Base-by-base conservation (phyloP, 768 basidiomycete species). In the Amanita exitialis region DNA sequence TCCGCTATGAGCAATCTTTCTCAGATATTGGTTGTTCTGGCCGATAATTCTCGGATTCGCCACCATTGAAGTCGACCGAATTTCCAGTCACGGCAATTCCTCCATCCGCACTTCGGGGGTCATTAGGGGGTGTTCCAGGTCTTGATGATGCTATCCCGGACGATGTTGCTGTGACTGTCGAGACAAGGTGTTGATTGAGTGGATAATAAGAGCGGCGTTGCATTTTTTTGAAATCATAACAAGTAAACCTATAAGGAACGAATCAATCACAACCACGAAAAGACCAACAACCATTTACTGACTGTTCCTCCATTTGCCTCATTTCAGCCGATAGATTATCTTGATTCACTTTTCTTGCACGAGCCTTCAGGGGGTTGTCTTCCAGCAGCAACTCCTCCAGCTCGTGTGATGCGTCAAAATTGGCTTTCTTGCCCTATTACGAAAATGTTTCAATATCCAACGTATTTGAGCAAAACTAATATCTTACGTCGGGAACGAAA, bases 291-390 rank as follows among this genome's bases (percentile, higher is more conserved):
- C 8, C 18, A 36, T 51, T 27, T 43, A 69, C 78, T 53, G 60
- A 97, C 93, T 95, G 93, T 64, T 97, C 93, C 68, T 99, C 96
- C 93, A 98, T 96, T 69, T 92, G 85, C 54, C 89, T 74, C 90
- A 94, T 93, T 66, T 99, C 96, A 0, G 80, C 78, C 54, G 86
- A 90, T 47, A 99, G 68, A 52, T 81, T 83, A 58, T 96, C 94
- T 57, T 93, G 88, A 52, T 87, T 88, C 7, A 82, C 84, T 64
- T 95, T 97, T 46, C 95, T 81, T 54, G 87, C 83, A 62, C 91
- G 85, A 7, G 95, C 94, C 64, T 97, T 97, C 50, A 99, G 73
- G 38, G 95, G 95, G 59, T 98, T 97, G 62, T 97, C 94, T 66
- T 99, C 95, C 15, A 99, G 69, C 9, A 99, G 67, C 18, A 99